phyloP scores from a whole-genome alignment of 257 asterid species.

The Henckelia pumila region DNA sequence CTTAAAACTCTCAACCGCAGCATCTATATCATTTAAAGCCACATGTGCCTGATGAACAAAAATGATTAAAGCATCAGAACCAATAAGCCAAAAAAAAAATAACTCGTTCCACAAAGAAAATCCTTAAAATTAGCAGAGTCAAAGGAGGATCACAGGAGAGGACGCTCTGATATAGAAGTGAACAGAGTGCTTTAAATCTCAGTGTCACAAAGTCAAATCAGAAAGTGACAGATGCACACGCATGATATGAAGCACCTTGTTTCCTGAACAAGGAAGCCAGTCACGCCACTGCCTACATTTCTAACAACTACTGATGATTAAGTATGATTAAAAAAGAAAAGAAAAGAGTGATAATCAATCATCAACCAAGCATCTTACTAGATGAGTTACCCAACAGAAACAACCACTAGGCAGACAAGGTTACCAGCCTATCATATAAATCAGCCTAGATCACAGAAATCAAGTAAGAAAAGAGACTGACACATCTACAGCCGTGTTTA shows the following conservation, averaged over 20 bases:
- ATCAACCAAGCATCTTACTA: neutral
- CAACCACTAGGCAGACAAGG: neutral
- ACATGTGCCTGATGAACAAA: conserved; percentile 63
- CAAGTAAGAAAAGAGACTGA: neutral
- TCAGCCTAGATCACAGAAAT: neutral
- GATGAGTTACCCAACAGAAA: neutral
- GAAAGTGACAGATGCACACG: neutral
- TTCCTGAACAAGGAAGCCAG: neutral
- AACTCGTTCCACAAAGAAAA: neutral
- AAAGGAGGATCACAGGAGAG: neutral
- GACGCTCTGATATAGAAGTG: neutral
- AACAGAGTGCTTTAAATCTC: neutral
- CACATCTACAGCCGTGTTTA: neutral
- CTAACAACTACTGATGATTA: neutral
- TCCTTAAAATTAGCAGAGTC: too few species aligned
- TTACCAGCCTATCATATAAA: neutral
- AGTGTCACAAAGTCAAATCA: neutral
- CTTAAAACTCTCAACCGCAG: conserved; percentile 83
- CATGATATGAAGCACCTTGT: neutral
- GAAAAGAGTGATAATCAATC: too few species aligned
- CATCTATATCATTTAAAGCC: conserved; percentile 89
- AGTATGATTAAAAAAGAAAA: neutral
- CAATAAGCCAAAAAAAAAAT: conserved; percentile 1
- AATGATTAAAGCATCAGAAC: conserved; percentile 25
- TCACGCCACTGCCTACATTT: neutral